Conservation (phyloP, 108 stramenopile genomes). For the Nannochloropsis salina region DNA sequence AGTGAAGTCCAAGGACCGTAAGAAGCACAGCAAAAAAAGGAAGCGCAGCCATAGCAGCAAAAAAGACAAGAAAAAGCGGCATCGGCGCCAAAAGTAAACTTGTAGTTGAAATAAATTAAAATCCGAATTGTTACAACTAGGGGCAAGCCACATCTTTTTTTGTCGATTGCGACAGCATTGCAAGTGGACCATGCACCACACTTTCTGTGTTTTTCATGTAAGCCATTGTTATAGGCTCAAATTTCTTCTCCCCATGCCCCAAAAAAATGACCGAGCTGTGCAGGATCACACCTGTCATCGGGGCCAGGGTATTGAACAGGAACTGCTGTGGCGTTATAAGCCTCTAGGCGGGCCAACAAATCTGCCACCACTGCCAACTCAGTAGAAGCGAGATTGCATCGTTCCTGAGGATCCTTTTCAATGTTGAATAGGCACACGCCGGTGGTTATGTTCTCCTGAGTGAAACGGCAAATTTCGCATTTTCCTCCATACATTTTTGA, state of each 20-base stretch:
- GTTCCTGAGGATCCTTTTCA: not conserved
- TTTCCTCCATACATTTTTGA: not conserved
- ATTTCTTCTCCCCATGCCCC: not conserved
- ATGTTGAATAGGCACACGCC: not conserved
- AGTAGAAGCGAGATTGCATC: not conserved
- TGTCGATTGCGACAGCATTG: not conserved
- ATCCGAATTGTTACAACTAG: too few species aligned
- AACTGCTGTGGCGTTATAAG: not conserved
- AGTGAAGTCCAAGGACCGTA: not conserved
- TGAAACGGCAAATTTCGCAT: not conserved
- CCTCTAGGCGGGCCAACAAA: not conserved
- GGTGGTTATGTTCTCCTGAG: not conserved
- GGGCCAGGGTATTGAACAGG: conserved; percentile 11
- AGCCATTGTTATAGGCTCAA: too few species aligned
- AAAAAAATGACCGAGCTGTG: not conserved
- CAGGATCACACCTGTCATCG: conserved; percentile 5
- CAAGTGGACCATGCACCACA: too few species aligned
- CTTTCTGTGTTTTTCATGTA: too few species aligned
- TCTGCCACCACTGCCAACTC: not conserved
- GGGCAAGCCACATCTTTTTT: not conserved
- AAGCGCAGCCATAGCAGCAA: not conserved
- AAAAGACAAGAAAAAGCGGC: not conserved
- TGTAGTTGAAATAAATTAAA: not conserved
- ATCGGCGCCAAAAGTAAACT: not conserved
- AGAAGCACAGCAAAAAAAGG: not conserved